Conservation (phyloP, 257 asterid genomes). For the Petunia axillaris region DNA sequence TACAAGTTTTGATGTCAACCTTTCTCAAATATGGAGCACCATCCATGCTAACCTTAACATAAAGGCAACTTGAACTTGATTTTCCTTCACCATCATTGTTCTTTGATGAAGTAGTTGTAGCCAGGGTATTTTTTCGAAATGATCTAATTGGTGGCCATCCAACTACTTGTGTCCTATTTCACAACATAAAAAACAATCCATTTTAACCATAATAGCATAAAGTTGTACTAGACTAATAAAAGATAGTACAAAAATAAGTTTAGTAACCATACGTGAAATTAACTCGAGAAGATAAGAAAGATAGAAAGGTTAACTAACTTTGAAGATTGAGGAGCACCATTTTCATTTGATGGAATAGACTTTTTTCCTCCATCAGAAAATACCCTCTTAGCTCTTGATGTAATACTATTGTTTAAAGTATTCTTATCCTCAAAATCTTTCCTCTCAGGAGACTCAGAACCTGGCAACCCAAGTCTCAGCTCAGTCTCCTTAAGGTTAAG, state of each 20-base stretch:
- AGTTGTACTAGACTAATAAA: neutral
- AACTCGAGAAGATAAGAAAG: neutral
- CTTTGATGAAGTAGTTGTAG: constrained; percentile 37
- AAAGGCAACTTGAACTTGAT: constrained; percentile 54
- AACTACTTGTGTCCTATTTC: constrained; percentile 75
- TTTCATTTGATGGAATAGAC: constrained; percentile 41
- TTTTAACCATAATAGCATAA: constrained; percentile 8
- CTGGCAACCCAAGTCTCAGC: constrained; percentile 87
- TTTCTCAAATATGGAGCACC: constrained; percentile 91
- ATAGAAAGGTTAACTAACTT: constrained; percentile 41
- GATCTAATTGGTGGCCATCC: constrained; percentile 96
- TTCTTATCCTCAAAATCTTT: constrained; percentile 57
- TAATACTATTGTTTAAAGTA: constrained; percentile 40
- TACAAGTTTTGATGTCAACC: constrained; percentile 68
- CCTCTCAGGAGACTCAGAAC: constrained; percentile 63
- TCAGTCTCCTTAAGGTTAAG: constrained; percentile 70
- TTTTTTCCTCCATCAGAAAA: constrained; percentile 52
- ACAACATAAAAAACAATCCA: constrained; percentile 17
- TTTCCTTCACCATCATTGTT: constrained; percentile 41
- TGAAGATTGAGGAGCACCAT: constrained; percentile 29
- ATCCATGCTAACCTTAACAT: constrained; percentile 88
- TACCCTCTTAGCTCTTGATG: constrained; percentile 73
- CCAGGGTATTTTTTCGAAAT: constrained; percentile 67
- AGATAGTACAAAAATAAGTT: neutral
- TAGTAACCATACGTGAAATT: neutral